phyloP scores from a whole-genome alignment of 2,329 filamentous ascomycete genomes.

The Paraphaeosphaeria sporulosa region DNA sequence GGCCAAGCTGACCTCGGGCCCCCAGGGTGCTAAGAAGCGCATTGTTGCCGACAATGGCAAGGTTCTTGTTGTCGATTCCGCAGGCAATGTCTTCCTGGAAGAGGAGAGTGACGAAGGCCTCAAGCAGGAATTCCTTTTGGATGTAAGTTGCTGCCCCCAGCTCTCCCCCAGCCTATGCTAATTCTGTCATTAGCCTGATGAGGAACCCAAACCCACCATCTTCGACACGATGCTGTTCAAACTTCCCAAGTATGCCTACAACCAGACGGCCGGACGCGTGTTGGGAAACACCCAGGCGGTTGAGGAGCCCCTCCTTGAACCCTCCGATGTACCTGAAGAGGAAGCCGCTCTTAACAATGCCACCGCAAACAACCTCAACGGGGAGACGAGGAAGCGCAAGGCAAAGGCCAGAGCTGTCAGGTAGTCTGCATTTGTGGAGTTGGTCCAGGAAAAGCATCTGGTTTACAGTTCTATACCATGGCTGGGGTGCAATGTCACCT shows the following conservation, averaged over 20 bases:
- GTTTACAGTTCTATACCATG: slow-evolving; percentile 11
- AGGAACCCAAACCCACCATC: slow-evolving; percentile 79
- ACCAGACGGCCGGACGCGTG: slow-evolving; percentile 53
- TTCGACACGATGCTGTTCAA: slow-evolving; percentile 83
- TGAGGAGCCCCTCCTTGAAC: slow-evolving; percentile 46
- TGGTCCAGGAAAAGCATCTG: slow-evolving; percentile 4
- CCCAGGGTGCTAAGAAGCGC: slow-evolving; percentile 81
- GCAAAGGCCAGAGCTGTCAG: slow-evolving; percentile 37
- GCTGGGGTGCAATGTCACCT: background rate
- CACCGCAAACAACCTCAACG: slow-evolving; percentile 54
- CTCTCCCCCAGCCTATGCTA: slow-evolving; percentile 18
- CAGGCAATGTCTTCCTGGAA: slow-evolving; percentile 94
- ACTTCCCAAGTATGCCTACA: slow-evolving; percentile 77
- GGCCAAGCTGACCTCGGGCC: slow-evolving; percentile 60
- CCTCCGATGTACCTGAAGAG: slow-evolving; percentile 47
- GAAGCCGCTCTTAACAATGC: slow-evolving; percentile 53
- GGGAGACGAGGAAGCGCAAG: slow-evolving; percentile 54
- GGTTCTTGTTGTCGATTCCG: slow-evolving; percentile 87
- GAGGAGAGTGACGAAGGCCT: slow-evolving; percentile 88
- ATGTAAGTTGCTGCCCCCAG: slow-evolving; percentile 66
- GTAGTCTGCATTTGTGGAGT: slow-evolving; percentile 20
- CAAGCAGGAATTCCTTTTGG: slow-evolving; percentile 82
- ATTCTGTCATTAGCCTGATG: slow-evolving; percentile 67
- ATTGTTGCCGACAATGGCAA: slow-evolving; percentile 96
- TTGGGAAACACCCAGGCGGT: slow-evolving; percentile 49